These are phyloP conservation scores for Hypoxylon sp. DNA, from an alignment of 2,329 filamentous ascomycete species.

Conservation along the genomic window DNA sequence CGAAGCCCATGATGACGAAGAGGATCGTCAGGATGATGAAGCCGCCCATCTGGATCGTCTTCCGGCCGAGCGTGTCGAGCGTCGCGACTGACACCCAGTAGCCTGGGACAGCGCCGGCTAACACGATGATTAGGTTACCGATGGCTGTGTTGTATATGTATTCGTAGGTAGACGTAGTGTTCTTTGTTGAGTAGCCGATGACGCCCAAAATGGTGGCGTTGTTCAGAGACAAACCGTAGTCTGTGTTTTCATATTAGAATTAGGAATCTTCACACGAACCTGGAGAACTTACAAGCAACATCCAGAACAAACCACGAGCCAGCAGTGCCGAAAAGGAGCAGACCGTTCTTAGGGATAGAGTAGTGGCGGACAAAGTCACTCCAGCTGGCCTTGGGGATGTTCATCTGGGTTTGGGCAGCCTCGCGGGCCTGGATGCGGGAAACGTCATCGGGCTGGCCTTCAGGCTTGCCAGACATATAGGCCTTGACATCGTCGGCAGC, in stretches of 20 bases:
- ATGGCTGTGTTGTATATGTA: constrained; percentile 79
- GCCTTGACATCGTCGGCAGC: constrained; percentile 78
- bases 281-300: constrained; percentile 59
- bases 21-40: constrained; percentile 71
- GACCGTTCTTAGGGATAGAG: constrained; percentile 75
- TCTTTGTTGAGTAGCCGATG: constrained; percentile 75
- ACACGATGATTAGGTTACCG: constrained; percentile 82
- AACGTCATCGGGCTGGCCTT: constrained; percentile 75
- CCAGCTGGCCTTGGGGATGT: constrained; percentile 77
- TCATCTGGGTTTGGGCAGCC: constrained; percentile 65
- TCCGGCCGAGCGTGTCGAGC: constrained; percentile 80
- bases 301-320: constrained; percentile 80
- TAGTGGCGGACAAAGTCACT: constrained; percentile 79
- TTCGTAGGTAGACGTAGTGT: constrained; percentile 70
- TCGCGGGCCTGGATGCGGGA: constrained; percentile 69
- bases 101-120: constrained; percentile 82
- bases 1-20: constrained; percentile 70
- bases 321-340: constrained; percentile 80
- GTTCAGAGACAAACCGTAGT: constrained; percentile 78
- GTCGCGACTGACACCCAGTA: constrained; percentile 84
- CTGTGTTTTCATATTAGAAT: constrained; percentile 49
- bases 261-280: constrained; percentile 23
- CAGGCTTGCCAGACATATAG: constrained; percentile 74
- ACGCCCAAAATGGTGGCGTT: constrained; percentile 77
- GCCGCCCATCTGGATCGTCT: constrained; percentile 77